Evolutionary conservation across 257 asterid genomes (phyloP).

Genomic region (Verbascum thapsus): DNA sequence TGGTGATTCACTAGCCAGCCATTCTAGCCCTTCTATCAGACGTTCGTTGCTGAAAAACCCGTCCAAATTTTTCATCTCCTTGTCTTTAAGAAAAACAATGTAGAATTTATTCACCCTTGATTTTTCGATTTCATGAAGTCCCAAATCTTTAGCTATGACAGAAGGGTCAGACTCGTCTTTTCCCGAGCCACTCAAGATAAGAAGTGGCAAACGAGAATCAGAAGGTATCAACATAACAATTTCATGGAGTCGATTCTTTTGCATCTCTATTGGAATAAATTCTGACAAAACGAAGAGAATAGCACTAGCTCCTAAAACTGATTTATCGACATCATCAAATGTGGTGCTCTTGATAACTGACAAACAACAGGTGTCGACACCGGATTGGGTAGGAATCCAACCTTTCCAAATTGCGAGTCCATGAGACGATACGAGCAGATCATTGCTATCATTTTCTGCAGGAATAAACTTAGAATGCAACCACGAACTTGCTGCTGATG

Average conservation of each 20-base stretch:
- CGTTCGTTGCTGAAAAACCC: constrained; percentile 71
- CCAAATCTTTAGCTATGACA: constrained; percentile 47
- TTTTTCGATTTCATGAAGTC: constrained; percentile 56
- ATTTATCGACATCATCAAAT: constrained; percentile 43
- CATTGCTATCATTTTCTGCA: constrained; percentile 30
- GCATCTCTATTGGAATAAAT: constrained; percentile 54
- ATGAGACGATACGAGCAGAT: constrained; percentile 58
- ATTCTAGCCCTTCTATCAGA: constrained; percentile 70
- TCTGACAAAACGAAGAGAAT: constrained; percentile 70
- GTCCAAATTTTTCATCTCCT: constrained; percentile 35
- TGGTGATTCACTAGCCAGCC: constrained; percentile 83
- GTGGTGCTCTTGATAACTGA: constrained; percentile 62
- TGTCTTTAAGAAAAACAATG: constrained; percentile 55
- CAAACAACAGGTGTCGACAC: constrained; percentile 59
- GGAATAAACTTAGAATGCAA: constrained; percentile 77
- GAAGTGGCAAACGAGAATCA: constrained; percentile 76
- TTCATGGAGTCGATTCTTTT: constrained; percentile 61
- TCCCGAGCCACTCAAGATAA: constrained; percentile 57
- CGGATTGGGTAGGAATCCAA: constrained; percentile 57
- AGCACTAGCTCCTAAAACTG: constrained; percentile 69
- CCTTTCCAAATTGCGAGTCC: constrained; percentile 79
- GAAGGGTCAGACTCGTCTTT: constrained; percentile 47
- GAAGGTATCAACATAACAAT: constrained; percentile 55
- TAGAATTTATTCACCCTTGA: constrained; percentile 42
- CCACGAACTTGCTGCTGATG: constrained; percentile 59